Evolutionary conservation across 179 eudicot genomes (phyloP), one percentile per base, ranked within the genome.

Genomic region (Kewa caespitosa): DNA sequence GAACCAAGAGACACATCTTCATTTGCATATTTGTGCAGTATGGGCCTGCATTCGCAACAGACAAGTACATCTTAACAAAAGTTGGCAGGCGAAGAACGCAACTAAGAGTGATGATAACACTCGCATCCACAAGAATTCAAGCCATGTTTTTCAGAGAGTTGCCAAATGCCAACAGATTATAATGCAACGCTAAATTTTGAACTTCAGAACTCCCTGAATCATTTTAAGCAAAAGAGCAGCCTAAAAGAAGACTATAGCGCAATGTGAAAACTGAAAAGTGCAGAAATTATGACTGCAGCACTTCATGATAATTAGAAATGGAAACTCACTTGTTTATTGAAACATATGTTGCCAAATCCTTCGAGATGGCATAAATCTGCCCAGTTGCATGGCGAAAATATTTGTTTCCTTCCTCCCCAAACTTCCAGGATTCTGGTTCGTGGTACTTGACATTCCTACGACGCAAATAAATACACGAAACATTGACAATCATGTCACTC

Each of bases 331-430:
- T 79, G 77, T 83, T 85, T 22, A 78, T 80, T 22, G 96, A 90
- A 28, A 93, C 88, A 73, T 87, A 93, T 38, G 93, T 88, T 25
- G 98, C 97, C 80, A 93, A 83, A 78, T 93, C 93, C 76, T 90
- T 93, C 64, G 98, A 93, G 70, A 93, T 85, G 33, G 93, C 98
- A 80, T 91, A 93, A 59, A 93, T 90, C 82, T 93, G 97, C 46
- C 98, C 98, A 33, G 98, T 92, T 71, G 98, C 97, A 85, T 93
- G 98, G 80, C 98, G 85, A 72, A 93, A 93, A 73, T 93, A 93
- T 76, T 90, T 93, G 79, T 92, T 92, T 55, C 97, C 98, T 65
- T 90, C 94, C 77, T 90, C 98, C 38, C 98, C 98, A 77, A 93
- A 93, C 82, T 93, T 93, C 98, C 97, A 93, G 82, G 77, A 85